phyloP scores from a whole-genome alignment of 768 basidiomycete species.

The Leccinum subtestaceum region DNA sequence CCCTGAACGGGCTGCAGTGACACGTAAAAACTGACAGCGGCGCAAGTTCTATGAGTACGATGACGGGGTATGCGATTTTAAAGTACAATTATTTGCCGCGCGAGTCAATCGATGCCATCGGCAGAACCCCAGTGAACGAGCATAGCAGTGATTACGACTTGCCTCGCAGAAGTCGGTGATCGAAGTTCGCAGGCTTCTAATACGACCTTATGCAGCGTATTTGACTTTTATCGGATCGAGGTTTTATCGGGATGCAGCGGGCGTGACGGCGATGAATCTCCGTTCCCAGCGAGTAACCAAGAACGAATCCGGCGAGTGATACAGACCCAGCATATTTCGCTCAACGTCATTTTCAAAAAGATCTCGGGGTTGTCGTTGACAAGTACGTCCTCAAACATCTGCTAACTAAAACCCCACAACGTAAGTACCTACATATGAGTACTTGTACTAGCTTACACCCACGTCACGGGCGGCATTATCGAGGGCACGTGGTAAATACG shows the following conservation, averaged over 20 bases:
- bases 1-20: conserved; percentile 7
- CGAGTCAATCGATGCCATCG: conserved; percentile 31
- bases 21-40: conserved; percentile 33
- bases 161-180: conserved; percentile 15
- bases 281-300: conserved; percentile 25
- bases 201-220: conserved; percentile 14
- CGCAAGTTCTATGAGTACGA: conserved; percentile 18
- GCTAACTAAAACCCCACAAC: neutral
- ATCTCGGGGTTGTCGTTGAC: neutral
- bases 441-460: neutral
- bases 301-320: conserved; percentile 18
- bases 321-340: conserved; percentile 3
- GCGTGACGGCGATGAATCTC: conserved; percentile 26
- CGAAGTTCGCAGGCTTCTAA: conserved; percentile 15
- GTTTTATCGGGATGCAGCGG: conserved; percentile 14
- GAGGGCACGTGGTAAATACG: conserved; percentile 12
- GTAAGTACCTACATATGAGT: neutral
- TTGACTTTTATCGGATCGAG: conserved; percentile 21
- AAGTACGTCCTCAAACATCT: neutral
- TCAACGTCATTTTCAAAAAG: conserved; percentile 4
- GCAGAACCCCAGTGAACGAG: conserved; percentile 18
- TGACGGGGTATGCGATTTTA: conserved; percentile 24
- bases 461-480: neutral
- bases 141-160: conserved; percentile 15
- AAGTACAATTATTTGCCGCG: conserved; percentile 10